Evolutionary conservation across 257 asterid species (phyloP).

Genomic region (Fraxinus quadrangulata): DNA sequence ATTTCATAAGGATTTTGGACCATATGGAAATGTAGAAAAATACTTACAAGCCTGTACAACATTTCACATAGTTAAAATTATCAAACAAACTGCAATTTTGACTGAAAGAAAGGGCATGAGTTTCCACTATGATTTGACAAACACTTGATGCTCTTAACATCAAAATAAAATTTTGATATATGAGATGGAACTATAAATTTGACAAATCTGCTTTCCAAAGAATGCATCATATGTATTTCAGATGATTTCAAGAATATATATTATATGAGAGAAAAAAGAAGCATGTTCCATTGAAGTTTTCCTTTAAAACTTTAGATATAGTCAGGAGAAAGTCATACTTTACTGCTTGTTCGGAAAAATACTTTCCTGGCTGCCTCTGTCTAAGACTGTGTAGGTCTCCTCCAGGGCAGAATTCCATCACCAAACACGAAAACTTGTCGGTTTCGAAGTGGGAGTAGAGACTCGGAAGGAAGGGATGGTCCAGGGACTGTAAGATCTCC

Average conservation of each 20-base stretch:
- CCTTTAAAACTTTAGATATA: neutral
- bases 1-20: neutral
- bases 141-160: neutral
- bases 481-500: constrained; percentile 68
- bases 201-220: too few species aligned
- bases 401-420: constrained; percentile 83
- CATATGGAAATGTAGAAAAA: neutral
- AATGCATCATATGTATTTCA: neutral
- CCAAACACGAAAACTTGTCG: constrained; percentile 68
- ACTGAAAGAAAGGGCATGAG: neutral
- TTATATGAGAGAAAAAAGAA: neutral
- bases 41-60: neutral
- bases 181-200: neutral
- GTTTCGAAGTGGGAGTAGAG: constrained; percentile 75
- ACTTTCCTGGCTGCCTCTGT: constrained; percentile 73
- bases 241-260: neutral
- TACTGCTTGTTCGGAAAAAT: constrained; percentile 73
- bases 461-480: constrained; percentile 82
- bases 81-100: neutral
- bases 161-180: neutral
- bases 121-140: neutral
- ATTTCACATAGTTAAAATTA: neutral
- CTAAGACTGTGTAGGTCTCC: constrained; percentile 73
- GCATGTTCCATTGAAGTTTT: neutral
- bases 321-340: constrained; percentile 38